These are phyloP conservation scores for Endocarpon pusillum DNA, from an alignment of 495 filamentous ascomycete genomes.

Conservation along the genomic window DNA sequence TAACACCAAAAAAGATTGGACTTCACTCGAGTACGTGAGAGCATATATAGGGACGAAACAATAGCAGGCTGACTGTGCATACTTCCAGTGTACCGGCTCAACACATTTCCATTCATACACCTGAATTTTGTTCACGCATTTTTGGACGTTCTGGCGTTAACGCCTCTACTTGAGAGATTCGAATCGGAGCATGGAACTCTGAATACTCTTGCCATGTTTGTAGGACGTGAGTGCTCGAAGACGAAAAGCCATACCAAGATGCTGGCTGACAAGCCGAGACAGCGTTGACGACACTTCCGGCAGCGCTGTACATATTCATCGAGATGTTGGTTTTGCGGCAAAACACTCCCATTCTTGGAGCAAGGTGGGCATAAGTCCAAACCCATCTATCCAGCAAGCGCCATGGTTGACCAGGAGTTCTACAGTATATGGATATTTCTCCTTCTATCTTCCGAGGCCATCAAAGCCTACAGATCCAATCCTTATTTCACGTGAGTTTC, in stretches of 20 bases:
- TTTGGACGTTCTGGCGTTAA: slow-evolving; percentile 62
- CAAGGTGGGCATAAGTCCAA: slow-evolving; percentile 58
- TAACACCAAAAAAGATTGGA: slow-evolving; percentile 59
- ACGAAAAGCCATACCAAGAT: too few relatives aligned
- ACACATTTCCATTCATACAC: slow-evolving; percentile 86
- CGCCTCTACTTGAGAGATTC: slow-evolving; percentile 77
- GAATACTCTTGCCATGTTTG: slow-evolving; percentile 62
- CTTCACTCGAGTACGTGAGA: slow-evolving; percentile 61
- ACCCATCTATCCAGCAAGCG: neutral
- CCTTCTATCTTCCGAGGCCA: slow-evolving; percentile 63
- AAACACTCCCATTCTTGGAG: slow-evolving; percentile 59
- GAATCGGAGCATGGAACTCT: slow-evolving; percentile 91
- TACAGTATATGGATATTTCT: slow-evolving; percentile 79
- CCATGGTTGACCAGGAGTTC: slow-evolving; percentile 5
- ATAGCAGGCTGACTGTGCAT: neutral
- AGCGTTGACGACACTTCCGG: slow-evolving; percentile 72
- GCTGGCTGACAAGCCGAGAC: too few relatives aligned
- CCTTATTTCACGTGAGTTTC: slow-evolving; percentile 46
- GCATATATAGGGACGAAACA: too few relatives aligned
- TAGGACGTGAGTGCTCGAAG: slow-evolving; percentile 69
- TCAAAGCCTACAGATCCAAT: slow-evolving; percentile 58
- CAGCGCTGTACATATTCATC: slow-evolving; percentile 48
- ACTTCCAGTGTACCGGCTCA: slow-evolving; percentile 67
- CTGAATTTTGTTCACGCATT: slow-evolving; percentile 58
- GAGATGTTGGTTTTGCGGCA: slow-evolving; percentile 47